These are phyloP conservation scores for Carallia brachiata DNA, from an alignment of 345 rosid genomes.

Conservation along the genomic window DNA sequence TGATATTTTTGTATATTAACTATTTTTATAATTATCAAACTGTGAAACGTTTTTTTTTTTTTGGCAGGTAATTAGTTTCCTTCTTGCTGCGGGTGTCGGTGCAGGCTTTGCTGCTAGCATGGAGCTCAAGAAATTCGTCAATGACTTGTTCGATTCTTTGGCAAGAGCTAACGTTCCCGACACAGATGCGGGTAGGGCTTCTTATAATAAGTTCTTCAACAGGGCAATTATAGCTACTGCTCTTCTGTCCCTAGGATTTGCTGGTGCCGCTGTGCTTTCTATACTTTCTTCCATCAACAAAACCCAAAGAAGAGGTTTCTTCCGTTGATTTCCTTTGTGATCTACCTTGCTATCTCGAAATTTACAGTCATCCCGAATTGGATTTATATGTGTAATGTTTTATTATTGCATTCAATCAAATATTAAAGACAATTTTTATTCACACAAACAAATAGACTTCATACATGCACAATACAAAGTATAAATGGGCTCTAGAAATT, in stretches of 20 bases:
- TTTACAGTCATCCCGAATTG: too few species aligned
- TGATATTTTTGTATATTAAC: too few species aligned
- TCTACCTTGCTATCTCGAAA: too few species aligned
- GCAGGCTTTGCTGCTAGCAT: conserved; percentile 27
- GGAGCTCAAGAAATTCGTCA: conserved; percentile 18
- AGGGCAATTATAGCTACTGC: conserved; percentile 13
- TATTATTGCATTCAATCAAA: too few species aligned
- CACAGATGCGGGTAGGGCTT: neutral
- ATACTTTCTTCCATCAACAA: conserved; percentile 26
- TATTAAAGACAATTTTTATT: too few species aligned
- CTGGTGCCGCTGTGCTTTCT: conserved; percentile 23
- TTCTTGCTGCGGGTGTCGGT: conserved; percentile 30
- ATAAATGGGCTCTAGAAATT: too few species aligned
- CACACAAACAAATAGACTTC: too few species aligned
- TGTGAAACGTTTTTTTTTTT: neutral
- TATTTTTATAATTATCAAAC: neutral
- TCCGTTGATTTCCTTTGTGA: too few species aligned
- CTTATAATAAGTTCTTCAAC: conserved; percentile 12
- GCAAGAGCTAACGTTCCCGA: neutral
- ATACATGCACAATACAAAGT: too few species aligned
- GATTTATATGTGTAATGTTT: too few species aligned
- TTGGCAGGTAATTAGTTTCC: conserved; percentile 24
- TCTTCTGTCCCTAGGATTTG: conserved; percentile 18
- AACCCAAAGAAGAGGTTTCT: neutral
- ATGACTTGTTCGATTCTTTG: neutral